Evolutionary conservation across 1,139 yeast species (phyloP).

Genomic region (Diutina rugosa): DNA sequence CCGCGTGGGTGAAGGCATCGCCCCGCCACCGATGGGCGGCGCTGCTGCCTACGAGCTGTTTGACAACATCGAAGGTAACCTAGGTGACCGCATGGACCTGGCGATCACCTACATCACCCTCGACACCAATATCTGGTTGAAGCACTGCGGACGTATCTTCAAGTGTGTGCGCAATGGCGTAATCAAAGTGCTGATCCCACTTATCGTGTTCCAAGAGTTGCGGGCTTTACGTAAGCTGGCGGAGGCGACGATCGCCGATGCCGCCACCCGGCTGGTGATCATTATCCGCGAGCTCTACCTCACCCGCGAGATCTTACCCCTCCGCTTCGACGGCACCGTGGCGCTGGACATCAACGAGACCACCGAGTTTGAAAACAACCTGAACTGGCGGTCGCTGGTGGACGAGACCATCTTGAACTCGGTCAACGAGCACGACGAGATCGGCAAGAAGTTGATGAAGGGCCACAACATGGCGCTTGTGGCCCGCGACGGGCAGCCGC

Average conservation of each 20-base stretch:
- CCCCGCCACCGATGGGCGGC: not conserved
- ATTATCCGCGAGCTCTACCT: slow-evolving; percentile 55
- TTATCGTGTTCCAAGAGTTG: slow-evolving; percentile 68
- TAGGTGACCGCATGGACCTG: slow-evolving; percentile 40
- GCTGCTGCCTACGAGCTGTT: not conserved
- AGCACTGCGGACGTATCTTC: slow-evolving; percentile 66
- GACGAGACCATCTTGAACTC: slow-evolving; percentile 47
- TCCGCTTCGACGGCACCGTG: slow-evolving; percentile 43
- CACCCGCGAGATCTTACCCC: slow-evolving; percentile 36
- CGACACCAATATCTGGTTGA: slow-evolving; percentile 73
- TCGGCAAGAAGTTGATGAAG: slow-evolving; percentile 23
- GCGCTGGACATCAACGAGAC: slow-evolving; percentile 45
- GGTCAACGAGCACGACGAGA: slow-evolving; percentile 34
- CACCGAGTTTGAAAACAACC: slow-evolving; percentile 47
- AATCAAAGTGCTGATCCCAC: slow-evolving; percentile 47
- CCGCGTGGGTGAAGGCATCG: not conserved
- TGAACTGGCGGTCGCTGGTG: slow-evolving; percentile 50
- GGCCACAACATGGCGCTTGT: slow-evolving; percentile 18
- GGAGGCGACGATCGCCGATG: slow-evolving; percentile 66
- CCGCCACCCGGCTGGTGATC: slow-evolving; percentile 70
- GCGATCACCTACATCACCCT: slow-evolving; percentile 47
- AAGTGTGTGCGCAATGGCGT: slow-evolving; percentile 54
- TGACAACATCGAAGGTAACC: slow-evolving; percentile 19
- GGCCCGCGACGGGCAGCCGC: slow-evolving; percentile 5
- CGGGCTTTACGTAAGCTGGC: slow-evolving; percentile 62